phyloP scores from a whole-genome alignment of 257 asterid species.

The Solanum ahanhuiri region DNA sequence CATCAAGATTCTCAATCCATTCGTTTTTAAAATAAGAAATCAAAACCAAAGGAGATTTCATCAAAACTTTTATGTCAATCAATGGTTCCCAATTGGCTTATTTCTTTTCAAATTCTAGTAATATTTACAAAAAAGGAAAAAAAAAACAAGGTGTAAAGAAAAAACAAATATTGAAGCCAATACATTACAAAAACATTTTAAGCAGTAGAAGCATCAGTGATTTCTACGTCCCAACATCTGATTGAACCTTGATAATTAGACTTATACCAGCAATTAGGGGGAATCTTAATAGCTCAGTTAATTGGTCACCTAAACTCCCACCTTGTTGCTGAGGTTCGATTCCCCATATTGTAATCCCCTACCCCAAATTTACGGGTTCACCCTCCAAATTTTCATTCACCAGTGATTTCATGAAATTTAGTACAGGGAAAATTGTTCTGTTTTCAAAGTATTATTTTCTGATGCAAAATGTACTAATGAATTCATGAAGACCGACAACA shows the following conservation, averaged over 20 bases:
- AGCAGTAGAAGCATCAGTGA: not conserved
- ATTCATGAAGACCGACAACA: not conserved
- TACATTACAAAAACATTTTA: not conserved
- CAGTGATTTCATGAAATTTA: not conserved
- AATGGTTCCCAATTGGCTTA: not conserved
- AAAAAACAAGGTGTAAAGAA: not conserved
- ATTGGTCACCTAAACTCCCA: not conserved
- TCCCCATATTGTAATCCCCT: not conserved
- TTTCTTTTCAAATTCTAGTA: not conserved
- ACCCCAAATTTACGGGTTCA: not conserved
- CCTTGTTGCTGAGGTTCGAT: not conserved
- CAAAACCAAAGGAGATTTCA: not conserved
- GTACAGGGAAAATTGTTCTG: not conserved
- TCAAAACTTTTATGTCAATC: not conserved
- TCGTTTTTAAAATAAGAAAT: not conserved
- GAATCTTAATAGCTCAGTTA: not conserved
- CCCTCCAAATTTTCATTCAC: not conserved
- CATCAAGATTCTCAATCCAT: not conserved
- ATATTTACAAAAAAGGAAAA: not conserved
- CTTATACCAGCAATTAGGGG: not conserved
- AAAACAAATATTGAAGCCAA: not conserved
- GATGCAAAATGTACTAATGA: not conserved
- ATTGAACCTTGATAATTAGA: not conserved
- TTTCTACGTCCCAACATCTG: not conserved
- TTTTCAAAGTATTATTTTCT: not conserved